Evolutionary conservation across 108 stramenopile genomes (phyloP).

Genomic region (Skeletonema grethae): DNA sequence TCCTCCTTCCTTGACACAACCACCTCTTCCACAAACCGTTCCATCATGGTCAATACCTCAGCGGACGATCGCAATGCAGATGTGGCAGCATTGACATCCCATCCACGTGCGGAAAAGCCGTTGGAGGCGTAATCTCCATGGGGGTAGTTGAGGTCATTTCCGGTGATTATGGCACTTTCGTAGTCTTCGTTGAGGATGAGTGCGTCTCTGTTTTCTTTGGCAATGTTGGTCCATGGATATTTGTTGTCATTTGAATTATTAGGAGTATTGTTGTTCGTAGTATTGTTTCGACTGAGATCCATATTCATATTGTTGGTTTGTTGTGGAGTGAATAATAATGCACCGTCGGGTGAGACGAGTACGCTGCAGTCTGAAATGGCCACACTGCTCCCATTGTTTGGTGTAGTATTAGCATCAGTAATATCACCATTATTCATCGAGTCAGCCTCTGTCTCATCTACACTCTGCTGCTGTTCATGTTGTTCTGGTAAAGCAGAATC

Average conservation of each 20-base stretch:
- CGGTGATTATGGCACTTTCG: slow-evolving; percentile 55
- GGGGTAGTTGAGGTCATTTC: slow-evolving; percentile 53
- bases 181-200: slow-evolving; percentile 49
- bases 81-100: slow-evolving; percentile 33
- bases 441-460: background rate
- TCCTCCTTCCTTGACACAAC: slow-evolving; percentile 11
- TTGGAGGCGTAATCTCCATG: slow-evolving; percentile 54
- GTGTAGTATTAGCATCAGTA: background rate
- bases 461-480: no score
- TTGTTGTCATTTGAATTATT: slow-evolving; percentile 6
- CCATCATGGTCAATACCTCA: slow-evolving; percentile 18
- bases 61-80: slow-evolving; percentile 10
- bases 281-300: background rate
- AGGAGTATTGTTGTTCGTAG: background rate
- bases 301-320: background rate
- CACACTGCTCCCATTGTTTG: background rate
- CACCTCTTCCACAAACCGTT: slow-evolving; percentile 21
- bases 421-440: background rate
- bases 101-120: slow-evolving; percentile 59
- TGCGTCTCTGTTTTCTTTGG: slow-evolving; percentile 9
- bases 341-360: slow-evolving; percentile 72
- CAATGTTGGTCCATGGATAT: slow-evolving; percentile 30
- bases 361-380: slow-evolving; percentile 54
- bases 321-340: slow-evolving; percentile 51
- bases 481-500: no score